Evolutionary conservation across 2,329 filamentous ascomycete genomes (phyloP).

Genomic region (Simplicillium sp.): DNA sequence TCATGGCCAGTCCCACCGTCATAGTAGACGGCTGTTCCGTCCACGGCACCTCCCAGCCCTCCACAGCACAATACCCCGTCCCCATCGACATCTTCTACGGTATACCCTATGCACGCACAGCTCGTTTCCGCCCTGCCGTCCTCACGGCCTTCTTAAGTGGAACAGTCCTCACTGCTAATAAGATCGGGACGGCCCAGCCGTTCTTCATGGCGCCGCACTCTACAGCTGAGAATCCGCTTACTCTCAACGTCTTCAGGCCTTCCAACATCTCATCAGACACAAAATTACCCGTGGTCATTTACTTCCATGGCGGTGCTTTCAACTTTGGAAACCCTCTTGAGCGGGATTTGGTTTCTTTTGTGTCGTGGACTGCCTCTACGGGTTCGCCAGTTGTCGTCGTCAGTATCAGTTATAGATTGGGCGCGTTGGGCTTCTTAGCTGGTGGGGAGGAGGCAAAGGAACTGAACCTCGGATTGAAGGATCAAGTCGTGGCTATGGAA

Average conservation of each 20-base stretch:
- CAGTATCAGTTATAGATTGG: conserved; percentile 55
- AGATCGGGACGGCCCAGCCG: conserved; percentile 21
- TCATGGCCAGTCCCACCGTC: conserved; percentile 10
- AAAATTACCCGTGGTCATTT: conserved; percentile 40
- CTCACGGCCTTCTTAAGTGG: conserved; percentile 15
- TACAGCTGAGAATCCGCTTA: conserved; percentile 43
- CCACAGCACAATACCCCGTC: conserved; percentile 21
- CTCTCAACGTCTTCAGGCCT: conserved; percentile 39
- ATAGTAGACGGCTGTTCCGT: conserved; percentile 13
- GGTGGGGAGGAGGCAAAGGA: conserved; percentile 41
- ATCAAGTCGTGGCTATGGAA: conserved; percentile 47
- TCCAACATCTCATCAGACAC: conserved; percentile 11
- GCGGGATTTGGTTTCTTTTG: conserved; percentile 53
- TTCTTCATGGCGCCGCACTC: conserved; percentile 13
- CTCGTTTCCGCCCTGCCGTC: conserved; percentile 34
- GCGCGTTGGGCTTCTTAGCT: conserved; percentile 59
- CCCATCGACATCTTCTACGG: conserved; percentile 37
- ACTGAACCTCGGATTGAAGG: conserved; percentile 55
- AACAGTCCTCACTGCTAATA: conserved; percentile 19
- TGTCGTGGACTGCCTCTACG: conserved; percentile 36
- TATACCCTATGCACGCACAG: conserved; percentile 37
- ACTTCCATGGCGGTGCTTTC: conserved; percentile 56
- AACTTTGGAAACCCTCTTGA: conserved; percentile 42
- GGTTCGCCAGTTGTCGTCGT: conserved; percentile 39
- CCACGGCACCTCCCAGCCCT: conserved; percentile 12